Base-by-base conservation (phyloP, 495 filamentous ascomycete species). In the Aspergillus sparsus region DNA sequence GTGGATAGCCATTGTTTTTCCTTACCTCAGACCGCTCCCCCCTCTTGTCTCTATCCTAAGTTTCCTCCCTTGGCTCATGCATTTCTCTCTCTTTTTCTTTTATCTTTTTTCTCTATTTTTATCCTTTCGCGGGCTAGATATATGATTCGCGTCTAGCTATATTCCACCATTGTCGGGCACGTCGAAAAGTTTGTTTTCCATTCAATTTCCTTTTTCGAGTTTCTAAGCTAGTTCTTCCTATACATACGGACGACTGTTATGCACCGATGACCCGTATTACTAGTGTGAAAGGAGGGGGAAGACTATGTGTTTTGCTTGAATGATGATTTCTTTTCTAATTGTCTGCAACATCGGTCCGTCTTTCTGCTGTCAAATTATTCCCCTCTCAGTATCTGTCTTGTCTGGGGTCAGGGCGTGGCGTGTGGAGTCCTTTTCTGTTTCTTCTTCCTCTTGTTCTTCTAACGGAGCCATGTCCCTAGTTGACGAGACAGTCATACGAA, bases 151-250 rank as follows among this genome's bases (percentile, higher is more conserved):
- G 71, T 73, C 71, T 72, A 72, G 70, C 73, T 64, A 62, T 71
- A 67, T 65, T 68, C 44, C n/a, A 64, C 62, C 64, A 66, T 72
- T 68, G 70, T 72, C 67, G 66, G 72, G 67, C 73, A 73, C 65
- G 75, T 71, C 66, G 70, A 79, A 79, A 79, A 79, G 76, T 79
- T 76, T 67, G 56, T 55, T 52, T 33, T 53, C 57, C 50, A 58
- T 55, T 49, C 62, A 47, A 55, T 68, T 60, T 60, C 60, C 55
- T 57, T 63, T 60, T 64, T 33, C 68, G 70, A 63, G 64, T 68
- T 72, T 71, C 67, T 66, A 64, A 73, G 66, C 68, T 75, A 65
- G 63, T 66, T 72, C 73, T 75, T 72, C 71, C 64, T 71, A 69
- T 70, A 64, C 67, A 70, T 60, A 62, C 69, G 68, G 74, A 65